Evolutionary conservation across 257 asterid species (phyloP), one percentile per base, ranked within the genome.

Genomic region (Gentiana macrophylla): DNA sequence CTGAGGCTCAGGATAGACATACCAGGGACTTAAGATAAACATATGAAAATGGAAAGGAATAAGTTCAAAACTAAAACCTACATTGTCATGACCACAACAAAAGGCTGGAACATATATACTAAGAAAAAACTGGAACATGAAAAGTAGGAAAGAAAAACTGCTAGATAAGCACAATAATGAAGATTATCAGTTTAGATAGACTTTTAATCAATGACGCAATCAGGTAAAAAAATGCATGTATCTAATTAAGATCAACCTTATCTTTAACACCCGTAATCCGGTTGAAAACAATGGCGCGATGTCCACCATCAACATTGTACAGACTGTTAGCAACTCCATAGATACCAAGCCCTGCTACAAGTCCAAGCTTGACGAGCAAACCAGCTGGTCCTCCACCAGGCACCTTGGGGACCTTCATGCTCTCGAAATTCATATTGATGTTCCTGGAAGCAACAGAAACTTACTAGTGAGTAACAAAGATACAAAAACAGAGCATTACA

Each of bases 221-320:
- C 35, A 55, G 24, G 24, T 3, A 55, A 37, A 45, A 37, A 13
- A 37, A 13, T 41, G 5, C 8, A 55, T 35, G 50, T 34, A 49
- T 11, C 13, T 34, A 3, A 52, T 37, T 54, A 59, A 52, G 52
- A 51, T 50, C 53, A 49, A 88, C 96, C 94, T 88, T 80, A 12
- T 88, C 93, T 64, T 82, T 88, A 57, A 88, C 64, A 55, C 96
- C 94, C 37, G 57, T 36, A 35, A 88, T 45, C 43, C 94, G 96
- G 67, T 87, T 87, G 82, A 84, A 87, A 64, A 87, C 93, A 69
- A 87, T 79, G 56, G 96, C 96, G 12, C 96, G 83, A 63, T 87
- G 94, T 45, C 96, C 96, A 62, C 96, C 96, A 50, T 87, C 96
- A 48, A 87, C 96, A 72, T 82, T 87, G 87, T 87, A 87, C 64